Conservation (phyloP, 768 basidiomycete genomes). For the Cantharellus cinnabarinus region DNA sequence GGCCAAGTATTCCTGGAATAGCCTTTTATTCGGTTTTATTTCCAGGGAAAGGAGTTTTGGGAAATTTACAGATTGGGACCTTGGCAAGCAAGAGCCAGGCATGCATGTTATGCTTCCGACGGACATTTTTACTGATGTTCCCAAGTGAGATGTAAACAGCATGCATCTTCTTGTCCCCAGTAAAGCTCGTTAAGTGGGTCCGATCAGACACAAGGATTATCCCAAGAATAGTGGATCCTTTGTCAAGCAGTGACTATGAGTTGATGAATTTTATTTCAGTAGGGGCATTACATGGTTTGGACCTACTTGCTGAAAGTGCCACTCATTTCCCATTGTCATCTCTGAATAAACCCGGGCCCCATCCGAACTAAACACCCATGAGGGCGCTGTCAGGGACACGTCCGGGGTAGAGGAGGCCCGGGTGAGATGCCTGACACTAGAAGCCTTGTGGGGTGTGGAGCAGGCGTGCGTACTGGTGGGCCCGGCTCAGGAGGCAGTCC, state of each 20-base stretch:
- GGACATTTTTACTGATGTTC: constrained; percentile 23
- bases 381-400: too few species aligned
- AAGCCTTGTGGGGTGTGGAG: too few species aligned
- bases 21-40: constrained; percentile 4
- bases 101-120: constrained; percentile 18
- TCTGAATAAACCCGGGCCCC: neutral
- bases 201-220: constrained; percentile 29
- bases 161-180: constrained; percentile 23
- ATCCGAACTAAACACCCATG: too few species aligned
- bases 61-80: constrained; percentile 20
- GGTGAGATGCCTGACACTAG: too few species aligned
- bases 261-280: neutral
- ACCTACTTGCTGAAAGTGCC: neutral
- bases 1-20: constrained; percentile 1
- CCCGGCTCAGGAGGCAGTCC: too few species aligned
- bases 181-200: constrained; percentile 20
- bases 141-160: constrained; percentile 28
- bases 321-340: neutral
- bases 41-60: constrained; percentile 18
- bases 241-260: neutral
- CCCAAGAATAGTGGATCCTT: constrained; percentile 20
- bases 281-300: neutral
- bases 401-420: too few species aligned
- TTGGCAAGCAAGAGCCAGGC: constrained; percentile 22
- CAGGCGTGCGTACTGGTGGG: too few species aligned